A percentile compares a stretch with the other conserved stretches of the same genome.
Evolutionary conservation across 345 rosid genomes (phyloP).

Genomic region (Carallia pectinifolia): DNA sequence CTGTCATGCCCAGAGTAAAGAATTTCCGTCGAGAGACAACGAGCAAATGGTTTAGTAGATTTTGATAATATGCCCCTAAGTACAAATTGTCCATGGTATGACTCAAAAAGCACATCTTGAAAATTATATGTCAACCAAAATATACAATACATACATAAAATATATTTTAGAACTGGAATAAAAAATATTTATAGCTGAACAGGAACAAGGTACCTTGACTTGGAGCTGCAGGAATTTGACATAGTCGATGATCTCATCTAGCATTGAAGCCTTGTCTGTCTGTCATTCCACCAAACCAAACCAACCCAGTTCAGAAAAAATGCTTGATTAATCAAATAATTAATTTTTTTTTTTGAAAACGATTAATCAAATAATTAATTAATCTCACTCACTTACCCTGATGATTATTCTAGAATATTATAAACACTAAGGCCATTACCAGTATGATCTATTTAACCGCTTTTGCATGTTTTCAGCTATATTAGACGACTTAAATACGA

Average conservation of each 20-base stretch:
- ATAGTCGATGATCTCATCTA: constrained; percentile 98
- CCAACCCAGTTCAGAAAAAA: not conserved
- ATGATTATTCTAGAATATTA: not conserved
- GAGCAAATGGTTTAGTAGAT: too few relatives aligned
- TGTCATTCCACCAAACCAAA: constrained; percentile 43
- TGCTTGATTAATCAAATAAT: too few relatives aligned
- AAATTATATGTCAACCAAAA: not conserved
- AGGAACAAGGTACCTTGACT: constrained; percentile 65
- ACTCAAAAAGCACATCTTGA: not conserved
- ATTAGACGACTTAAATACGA: too few relatives aligned
- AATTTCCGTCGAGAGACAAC: too few relatives aligned
- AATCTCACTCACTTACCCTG: too few relatives aligned
- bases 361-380: too few relatives aligned
- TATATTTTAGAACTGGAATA: not conserved
- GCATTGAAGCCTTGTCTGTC: constrained; percentile 99
- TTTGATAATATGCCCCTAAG: not conserved
- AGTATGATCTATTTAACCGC: not conserved
- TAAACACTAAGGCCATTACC: not conserved
- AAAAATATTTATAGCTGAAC: not conserved
- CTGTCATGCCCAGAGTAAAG: constrained; percentile 26
- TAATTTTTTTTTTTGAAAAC: too few relatives aligned
- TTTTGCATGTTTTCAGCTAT: too few relatives aligned
- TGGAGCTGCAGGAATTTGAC: constrained; percentile 99
- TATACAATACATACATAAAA: not conserved
- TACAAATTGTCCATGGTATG: not conserved